Base-by-base conservation (phyloP, 2,329 filamentous ascomycete species). In the Leptodontidium sp. region DNA sequence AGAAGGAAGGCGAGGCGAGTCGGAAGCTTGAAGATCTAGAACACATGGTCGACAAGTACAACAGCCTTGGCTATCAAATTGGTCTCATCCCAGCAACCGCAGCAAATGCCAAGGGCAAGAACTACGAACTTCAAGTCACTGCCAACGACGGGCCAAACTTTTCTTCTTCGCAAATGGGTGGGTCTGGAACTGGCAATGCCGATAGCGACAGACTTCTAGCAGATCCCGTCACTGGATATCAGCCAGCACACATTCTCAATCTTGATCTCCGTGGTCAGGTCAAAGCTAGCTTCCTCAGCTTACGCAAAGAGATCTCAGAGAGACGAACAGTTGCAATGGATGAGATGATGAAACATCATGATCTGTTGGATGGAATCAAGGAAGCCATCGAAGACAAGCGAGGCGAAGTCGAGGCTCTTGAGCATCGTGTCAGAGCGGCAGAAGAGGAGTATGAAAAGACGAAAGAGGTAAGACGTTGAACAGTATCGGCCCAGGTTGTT, bases 381-480 rank as follows among this genome's bases (percentile, higher is more conserved):
- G 97, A 99, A 81, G 94, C 94, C 17, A 96, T 99, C 80, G 94
- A 98, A 78, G 95, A 99, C 81, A 98, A 97, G 83, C 88, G 91
- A 70, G 91, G 90, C 73, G 96, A 99, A 79, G 93, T 99, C 21
- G 95, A 98, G 78, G 92, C 93, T 3, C 84, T 99, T 17, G 92
- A 95, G 74, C 95, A 98, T 80, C 89, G 92, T 53, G 92, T 97
- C 57, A 89, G 93, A 43, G 93, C 93, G 21, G 94, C 95, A 0
- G 92, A 97, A 79, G 93, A 97, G 77, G 94, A 98, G 78, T 97
- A 97, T 78, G 94, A 98, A 77, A 94, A 93, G 81, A 94, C 93
- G 24, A 95, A 95, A 78, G 96, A 98, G 84, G 85, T 87, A 72
- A 62, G 70, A 14, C 32, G 67, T 26, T 26, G 24, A 50, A 17